A percentile compares a stretch with the other conserved stretches of the same genome.
Evolutionary conservation across 441 rosid genomes (phyloP).

Genomic region (Mallotus repandus): DNA sequence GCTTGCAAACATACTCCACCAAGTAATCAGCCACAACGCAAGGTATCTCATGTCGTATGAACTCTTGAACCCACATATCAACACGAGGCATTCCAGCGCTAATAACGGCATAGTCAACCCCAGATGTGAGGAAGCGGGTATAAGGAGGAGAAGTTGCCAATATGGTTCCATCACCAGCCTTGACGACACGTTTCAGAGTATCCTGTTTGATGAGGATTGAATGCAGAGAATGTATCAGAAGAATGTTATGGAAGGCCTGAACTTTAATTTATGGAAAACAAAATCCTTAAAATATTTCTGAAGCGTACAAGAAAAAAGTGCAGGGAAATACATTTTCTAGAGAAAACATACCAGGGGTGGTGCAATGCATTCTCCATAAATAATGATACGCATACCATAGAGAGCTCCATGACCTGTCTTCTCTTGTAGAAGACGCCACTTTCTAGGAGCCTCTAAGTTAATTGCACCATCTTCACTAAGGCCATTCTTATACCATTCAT

Average conservation of each 20-base stretch:
- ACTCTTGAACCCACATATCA: conserved; percentile 87
- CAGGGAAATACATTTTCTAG: not conserved
- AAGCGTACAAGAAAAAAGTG: not conserved
- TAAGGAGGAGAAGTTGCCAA: conserved; percentile 98
- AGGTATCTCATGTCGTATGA: conserved; percentile 79
- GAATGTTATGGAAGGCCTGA: not conserved
- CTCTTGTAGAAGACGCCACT: conserved; percentile 82
- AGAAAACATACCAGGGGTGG: conserved; percentile 76
- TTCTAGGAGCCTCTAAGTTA: conserved; percentile 81
- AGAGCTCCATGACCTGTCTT: conserved; percentile 95
- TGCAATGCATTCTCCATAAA: conserved; percentile 86
- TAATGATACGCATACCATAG: conserved; percentile 64
- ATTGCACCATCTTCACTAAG: conserved; percentile 82
- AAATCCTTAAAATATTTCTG: too few species aligned
- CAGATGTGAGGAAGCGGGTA: conserved; percentile 62
- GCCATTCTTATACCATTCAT: conserved; percentile 76
- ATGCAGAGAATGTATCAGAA: not conserved
- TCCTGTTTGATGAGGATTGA: conserved; percentile 49
- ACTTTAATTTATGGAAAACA: not conserved
- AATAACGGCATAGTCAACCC: conserved; percentile 74
- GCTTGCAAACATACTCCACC: conserved; percentile 95
- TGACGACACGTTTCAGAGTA: conserved; percentile 86
- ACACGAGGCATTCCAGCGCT: conserved; percentile 71
- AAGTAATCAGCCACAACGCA: conserved; percentile 84
- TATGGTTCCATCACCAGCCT: conserved; percentile 92